These are phyloP conservation scores for Setaria italica DNA, from an alignment of 202 grass and related monocot species.

Conservation along the genomic window DNA sequence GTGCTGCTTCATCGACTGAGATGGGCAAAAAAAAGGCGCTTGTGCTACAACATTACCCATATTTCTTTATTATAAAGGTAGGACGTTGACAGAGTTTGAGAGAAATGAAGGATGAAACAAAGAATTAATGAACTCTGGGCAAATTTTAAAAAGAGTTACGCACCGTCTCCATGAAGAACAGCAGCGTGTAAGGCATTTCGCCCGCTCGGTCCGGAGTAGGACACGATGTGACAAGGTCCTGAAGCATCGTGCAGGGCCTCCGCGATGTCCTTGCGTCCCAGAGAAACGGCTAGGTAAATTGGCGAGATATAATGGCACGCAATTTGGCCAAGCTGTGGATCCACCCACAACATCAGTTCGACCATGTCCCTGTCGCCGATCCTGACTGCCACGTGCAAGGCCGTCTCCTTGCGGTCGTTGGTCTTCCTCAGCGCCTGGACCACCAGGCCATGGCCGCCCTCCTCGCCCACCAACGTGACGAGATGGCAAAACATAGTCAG, in stretches of 20 bases:
- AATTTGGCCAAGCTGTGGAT: constrained; percentile 2
- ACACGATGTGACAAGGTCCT: background rate
- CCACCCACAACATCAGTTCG: background rate
- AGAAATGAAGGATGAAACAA: too few species aligned
- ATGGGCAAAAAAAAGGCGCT: too few species aligned
- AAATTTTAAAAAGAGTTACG: too few species aligned
- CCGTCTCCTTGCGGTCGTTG: constrained; percentile 6
- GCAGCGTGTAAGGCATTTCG: constrained; percentile 50
- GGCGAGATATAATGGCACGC: background rate
- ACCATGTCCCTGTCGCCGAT: background rate
- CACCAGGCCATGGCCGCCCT: too few species aligned
- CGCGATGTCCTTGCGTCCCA: background rate
- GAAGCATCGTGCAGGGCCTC: background rate
- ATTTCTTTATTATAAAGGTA: too few species aligned
- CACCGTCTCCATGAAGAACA: background rate
- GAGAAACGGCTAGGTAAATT: constrained; percentile 29
- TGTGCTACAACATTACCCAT: too few species aligned
- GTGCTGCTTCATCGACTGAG: too few species aligned
- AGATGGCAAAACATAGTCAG: background rate
- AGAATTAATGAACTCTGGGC: too few species aligned
- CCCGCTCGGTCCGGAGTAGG: constrained; percentile 15
- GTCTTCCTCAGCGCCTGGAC: background rate
- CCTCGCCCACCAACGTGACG: background rate
- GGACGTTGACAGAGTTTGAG: too few species aligned
- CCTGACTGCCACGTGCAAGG: constrained; percentile 35